phyloP scores from a whole-genome alignment of 148 eudicot species.

The Cornus suecica region DNA sequence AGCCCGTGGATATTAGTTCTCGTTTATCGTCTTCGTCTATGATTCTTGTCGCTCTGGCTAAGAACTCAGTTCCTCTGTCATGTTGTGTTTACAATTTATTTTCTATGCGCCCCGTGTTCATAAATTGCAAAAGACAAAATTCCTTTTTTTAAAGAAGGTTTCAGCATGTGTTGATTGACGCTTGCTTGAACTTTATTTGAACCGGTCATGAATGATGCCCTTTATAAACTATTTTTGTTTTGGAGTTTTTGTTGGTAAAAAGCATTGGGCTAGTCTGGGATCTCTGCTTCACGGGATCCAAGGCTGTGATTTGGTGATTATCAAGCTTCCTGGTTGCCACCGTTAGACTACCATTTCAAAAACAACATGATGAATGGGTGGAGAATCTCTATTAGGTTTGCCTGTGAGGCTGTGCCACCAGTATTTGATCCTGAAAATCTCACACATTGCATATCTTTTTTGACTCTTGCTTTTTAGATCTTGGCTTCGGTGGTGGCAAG shows the following conservation, averaged over 20 bases:
- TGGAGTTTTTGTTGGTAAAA: neutral
- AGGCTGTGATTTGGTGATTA: neutral
- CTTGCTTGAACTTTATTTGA: too few species aligned
- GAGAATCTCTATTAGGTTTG: neutral
- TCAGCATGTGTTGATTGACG: too few species aligned
- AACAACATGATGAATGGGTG: neutral
- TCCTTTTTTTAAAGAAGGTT: too few species aligned
- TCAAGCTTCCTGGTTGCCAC: neutral
- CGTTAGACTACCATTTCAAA: neutral
- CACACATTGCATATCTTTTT: neutral
- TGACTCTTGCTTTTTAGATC: constrained; percentile 40
- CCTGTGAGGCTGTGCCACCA: neutral
- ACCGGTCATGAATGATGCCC: too few species aligned
- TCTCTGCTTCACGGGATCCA: constrained; percentile 1
- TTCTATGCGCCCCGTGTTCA: too few species aligned
- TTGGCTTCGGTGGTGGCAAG: constrained; percentile 79
- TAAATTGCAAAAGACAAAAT: too few species aligned
- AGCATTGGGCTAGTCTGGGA: neutral
- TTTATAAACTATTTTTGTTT: too few species aligned
- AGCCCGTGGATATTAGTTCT: neutral
- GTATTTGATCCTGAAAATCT: constrained; percentile 3
- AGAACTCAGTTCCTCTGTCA: too few species aligned
- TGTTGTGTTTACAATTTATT: too few species aligned
- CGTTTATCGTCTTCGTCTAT: too few species aligned
- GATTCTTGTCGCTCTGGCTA: too few species aligned